Evolutionary conservation across 495 filamentous ascomycete genomes (phyloP).

Genomic region (Lepidopterella palustris): DNA sequence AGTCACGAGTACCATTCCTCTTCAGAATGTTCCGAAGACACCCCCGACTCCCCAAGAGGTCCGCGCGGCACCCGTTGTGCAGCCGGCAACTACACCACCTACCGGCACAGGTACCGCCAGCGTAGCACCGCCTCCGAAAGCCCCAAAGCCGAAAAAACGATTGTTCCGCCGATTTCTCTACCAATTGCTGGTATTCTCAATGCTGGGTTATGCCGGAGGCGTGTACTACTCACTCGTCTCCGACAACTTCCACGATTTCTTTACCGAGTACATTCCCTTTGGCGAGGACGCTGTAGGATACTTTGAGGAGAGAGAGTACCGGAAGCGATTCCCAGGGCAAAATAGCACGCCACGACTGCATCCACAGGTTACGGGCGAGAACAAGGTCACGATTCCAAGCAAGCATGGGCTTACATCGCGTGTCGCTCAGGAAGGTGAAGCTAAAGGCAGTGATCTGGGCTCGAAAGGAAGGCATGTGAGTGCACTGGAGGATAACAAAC

Average conservation of each 20-base stretch:
- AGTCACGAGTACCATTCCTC: conserved; percentile 41
- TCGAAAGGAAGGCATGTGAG: conserved; percentile 33
- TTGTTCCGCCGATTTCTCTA: conserved; percentile 71
- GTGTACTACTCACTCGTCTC: conserved; percentile 86
- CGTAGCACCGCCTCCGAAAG: conserved; percentile 39
- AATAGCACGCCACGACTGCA: conserved; percentile 47
- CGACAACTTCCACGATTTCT: conserved; percentile 99
- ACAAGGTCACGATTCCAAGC: conserved; percentile 74
- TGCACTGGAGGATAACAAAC: conserved; percentile 25
- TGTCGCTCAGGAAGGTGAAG: conserved; percentile 50
- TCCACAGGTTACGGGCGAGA: conserved; percentile 44
- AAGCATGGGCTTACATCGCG: conserved; percentile 82
- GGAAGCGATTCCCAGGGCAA: conserved; percentile 78
- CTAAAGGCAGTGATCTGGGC: conserved; percentile 16
- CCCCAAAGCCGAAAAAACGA: conserved; percentile 56
- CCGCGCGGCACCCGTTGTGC: conserved; percentile 14
- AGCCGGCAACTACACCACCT: conserved; percentile 35
- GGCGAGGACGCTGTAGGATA: conserved; percentile 95
- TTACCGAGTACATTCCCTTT: conserved; percentile 93
- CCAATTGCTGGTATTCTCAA: conserved; percentile 63
- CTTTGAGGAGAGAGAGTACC: conserved; percentile 92
- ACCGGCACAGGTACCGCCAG: conserved; percentile 36
- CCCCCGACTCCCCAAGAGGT: conserved; percentile 45
- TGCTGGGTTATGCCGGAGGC: conserved; percentile 75
- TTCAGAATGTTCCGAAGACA: conserved; percentile 55